A percentile compares a stretch with the other conserved stretches of the same genome.
Conservation (phyloP, 768 basidiomycete species). For the Xerocomus spinulosus region DNA sequence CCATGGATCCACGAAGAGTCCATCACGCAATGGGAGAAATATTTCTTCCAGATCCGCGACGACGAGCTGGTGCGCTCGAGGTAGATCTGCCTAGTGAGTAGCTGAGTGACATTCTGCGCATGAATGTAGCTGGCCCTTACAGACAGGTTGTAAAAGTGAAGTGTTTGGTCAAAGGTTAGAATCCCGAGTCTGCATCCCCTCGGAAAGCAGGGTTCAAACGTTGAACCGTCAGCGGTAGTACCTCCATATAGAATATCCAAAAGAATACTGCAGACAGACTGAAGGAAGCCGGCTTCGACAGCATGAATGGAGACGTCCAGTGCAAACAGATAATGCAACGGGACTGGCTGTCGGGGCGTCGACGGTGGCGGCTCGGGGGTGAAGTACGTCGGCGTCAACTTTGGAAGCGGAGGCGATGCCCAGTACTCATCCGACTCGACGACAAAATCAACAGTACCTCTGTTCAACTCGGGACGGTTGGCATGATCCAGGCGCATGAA, state of each 20-base stretch:
- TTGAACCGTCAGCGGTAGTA: slow-evolving; percentile 36
- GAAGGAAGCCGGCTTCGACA: slow-evolving; percentile 63
- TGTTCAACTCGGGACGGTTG: slow-evolving; percentile 79
- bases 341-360: slow-evolving; percentile 49
- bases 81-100: slow-evolving; percentile 38
- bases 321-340: slow-evolving; percentile 78
- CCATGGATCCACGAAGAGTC: slow-evolving; percentile 71
- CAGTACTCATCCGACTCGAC: slow-evolving; percentile 78
- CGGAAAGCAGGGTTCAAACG: slow-evolving; percentile 50
- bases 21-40: slow-evolving; percentile 70
- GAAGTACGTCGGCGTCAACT: slow-evolving; percentile 50
- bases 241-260: slow-evolving; percentile 61
- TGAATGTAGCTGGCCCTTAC: slow-evolving; percentile 42
- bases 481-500: slow-evolving; percentile 75
- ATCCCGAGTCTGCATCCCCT: slow-evolving; percentile 61
- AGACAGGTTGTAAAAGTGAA: slow-evolving; percentile 88
- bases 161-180: slow-evolving; percentile 70
- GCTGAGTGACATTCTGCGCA: slow-evolving; percentile 16
- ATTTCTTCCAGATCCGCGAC: slow-evolving; percentile 90
- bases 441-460: slow-evolving; percentile 88
- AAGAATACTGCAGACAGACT: slow-evolving; percentile 59
- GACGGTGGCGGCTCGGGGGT: slow-evolving; percentile 44
- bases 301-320: slow-evolving; percentile 78
- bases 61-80: slow-evolving; percentile 64
- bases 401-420: slow-evolving; percentile 63